Base-by-base conservation (phyloP, 352 stramenopile genomes). In the Phytophthora citrophthora region DNA sequence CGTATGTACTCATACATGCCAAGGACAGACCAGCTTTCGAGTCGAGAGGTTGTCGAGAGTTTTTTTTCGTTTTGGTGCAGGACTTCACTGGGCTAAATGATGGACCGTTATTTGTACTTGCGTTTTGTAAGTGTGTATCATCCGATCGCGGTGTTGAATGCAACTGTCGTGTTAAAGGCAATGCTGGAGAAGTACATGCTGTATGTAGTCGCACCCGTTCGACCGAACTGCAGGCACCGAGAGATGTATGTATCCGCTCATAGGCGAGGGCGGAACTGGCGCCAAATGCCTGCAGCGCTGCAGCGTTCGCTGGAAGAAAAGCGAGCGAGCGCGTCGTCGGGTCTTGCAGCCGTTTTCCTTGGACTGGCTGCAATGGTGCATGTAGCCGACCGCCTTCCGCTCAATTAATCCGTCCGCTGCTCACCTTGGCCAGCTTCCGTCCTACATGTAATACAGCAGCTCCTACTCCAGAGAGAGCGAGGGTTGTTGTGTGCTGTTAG, bases 381-480 rank as follows among this genome's bases (percentile, higher is more conserved):
- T 27, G 40, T 20, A 15, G 16, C 39, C 15, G 7, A 34, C 29
- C 29, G 29, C 29, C 29, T 34, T 26, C 47, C 23, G 6, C 47
- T 58, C 39, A 18, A 59, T 47, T 59, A 47, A 59, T 29, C 47
- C 29, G 27, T n/a, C 43, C 20, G 13, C 29, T 55, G 32, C 39
- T 18, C 59, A 59, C 41, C 29, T 55, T 61, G 49, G 50, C 49
- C 32, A 54, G 50, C 46, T 57, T 16, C 29, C 20, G 31, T 20
- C 3, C 7, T 32, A 32, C 10, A 11, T 18, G 13, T 20, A 41
- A 20, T 41, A 41, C 15, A 18, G 3, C 15, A 31, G 8, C 27
- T 13, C 9, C 27, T n/a, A 41, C 50, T 51, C 46, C 24, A 70
- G 61, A 64, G 61, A 62, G 61, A 64, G 61, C 47, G 53, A 47